These are phyloP conservation scores for Sugiyamaella novakii DNA, from an alignment of 1,139 yeast genomes.

Conservation along the genomic window DNA sequence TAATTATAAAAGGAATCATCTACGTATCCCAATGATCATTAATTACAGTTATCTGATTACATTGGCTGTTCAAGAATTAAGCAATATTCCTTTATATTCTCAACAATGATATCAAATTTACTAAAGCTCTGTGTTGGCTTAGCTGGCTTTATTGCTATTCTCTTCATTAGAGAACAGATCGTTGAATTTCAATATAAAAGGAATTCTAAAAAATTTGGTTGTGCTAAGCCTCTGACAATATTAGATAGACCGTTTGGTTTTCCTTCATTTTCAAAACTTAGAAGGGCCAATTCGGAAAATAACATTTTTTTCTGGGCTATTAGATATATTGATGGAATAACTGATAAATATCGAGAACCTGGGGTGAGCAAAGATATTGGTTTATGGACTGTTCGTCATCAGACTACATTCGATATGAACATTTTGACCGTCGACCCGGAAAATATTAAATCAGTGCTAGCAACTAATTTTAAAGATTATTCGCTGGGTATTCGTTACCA, in stretches of 20 bases:
- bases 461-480: constrained; percentile 53
- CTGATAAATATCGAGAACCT: constrained; percentile 2
- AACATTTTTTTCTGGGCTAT: constrained; percentile 25
- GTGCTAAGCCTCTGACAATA: constrained; percentile 16
- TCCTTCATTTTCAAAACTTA: constrained; percentile 19
- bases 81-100: no score
- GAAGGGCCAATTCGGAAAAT: constrained; percentile 22
- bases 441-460: constrained; percentile 41
- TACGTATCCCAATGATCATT: no score
- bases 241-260: constrained; percentile 30
- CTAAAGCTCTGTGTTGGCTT: not conserved
- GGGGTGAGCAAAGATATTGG: constrained; percentile 10
- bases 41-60: not conserved
- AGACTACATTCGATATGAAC: constrained; percentile 14
- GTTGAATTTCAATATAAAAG: constrained; percentile 19
- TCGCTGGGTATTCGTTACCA: constrained; percentile 53
- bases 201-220: constrained; percentile 20
- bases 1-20: not conserved
- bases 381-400: constrained; percentile 15
- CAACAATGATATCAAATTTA: constrained; percentile 3
- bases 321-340: not conserved
- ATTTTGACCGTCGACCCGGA: constrained; percentile 52
- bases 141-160: constrained; percentile 1
- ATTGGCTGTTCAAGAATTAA: no score
- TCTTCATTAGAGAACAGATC: constrained; percentile 13